Conservation (phyloP, 495 filamentous ascomycete genomes). For the Hypoxylon rickii region DNA sequence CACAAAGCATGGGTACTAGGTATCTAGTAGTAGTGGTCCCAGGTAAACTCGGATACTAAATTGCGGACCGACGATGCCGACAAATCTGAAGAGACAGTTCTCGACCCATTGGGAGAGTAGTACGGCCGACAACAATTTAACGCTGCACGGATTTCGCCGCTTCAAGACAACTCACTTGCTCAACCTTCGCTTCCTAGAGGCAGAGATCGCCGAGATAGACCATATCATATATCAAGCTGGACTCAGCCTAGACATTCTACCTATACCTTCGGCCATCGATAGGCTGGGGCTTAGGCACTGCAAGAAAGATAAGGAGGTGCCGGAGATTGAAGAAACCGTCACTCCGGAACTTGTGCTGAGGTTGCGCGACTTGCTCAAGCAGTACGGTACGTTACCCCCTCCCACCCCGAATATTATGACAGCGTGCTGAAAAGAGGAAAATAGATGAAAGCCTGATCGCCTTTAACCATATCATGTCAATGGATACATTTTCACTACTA, state of each 20-base stretch:
- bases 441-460: slow-evolving; percentile 5
- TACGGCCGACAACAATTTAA: slow-evolving; percentile 24
- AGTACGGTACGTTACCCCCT: slow-evolving; percentile 3
- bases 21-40: no score
- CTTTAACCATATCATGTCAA: slow-evolving; percentile 14
- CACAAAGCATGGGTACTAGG: no score
- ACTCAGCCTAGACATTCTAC: slow-evolving; percentile 17
- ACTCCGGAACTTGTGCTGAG: slow-evolving; percentile 1
- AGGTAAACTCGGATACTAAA: no score
- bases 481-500: slow-evolving; percentile 14
- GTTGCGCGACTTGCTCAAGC: not conserved
- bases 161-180: slow-evolving; percentile 41
- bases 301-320: not conserved
- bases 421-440: not conserved
- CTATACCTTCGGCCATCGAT: not conserved
- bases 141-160: slow-evolving; percentile 37
- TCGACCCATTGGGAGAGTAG: slow-evolving; percentile 6
- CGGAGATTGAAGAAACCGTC: not conserved
- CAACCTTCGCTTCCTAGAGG: slow-evolving; percentile 39
- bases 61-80: no score
- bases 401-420: no score
- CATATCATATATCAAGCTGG: slow-evolving; percentile 39
- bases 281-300: slow-evolving; percentile 1
- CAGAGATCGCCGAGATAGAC: slow-evolving; percentile 35
- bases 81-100: slow-evolving; percentile 3